Conservation (phyloP, 805 yeast species). For the Yueomyces sp. region DNA sequence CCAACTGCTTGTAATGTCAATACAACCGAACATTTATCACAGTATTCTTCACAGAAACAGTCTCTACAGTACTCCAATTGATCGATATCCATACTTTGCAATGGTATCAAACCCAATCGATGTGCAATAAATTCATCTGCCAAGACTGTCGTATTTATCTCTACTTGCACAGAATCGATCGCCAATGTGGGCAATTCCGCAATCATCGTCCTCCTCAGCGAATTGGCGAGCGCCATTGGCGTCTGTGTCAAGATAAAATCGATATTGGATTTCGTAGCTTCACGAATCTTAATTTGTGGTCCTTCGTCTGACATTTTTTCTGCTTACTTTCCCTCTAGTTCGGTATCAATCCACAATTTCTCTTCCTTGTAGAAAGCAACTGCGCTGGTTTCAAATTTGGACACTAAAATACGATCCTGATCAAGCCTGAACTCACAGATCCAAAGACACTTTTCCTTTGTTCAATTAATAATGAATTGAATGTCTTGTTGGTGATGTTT, state of each 20-base stretch:
- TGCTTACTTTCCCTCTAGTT: neutral
- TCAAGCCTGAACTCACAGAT: too few species aligned
- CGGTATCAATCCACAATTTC: neutral
- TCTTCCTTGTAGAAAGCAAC: neutral
- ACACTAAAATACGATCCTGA: too few species aligned
- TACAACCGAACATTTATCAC: conserved; percentile 88
- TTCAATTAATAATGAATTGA: too few species aligned
- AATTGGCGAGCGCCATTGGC: conserved; percentile 83
- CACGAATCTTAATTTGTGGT: conserved; percentile 81
- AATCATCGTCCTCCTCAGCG: conserved; percentile 79
- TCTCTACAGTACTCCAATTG: conserved; percentile 80
- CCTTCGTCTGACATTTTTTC: conserved; percentile 22
- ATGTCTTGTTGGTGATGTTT: too few species aligned
- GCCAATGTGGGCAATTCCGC: conserved; percentile 97
- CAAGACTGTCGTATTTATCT: conserved; percentile 80
- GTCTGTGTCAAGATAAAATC: conserved; percentile 81
- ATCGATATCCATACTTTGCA: conserved; percentile 74
- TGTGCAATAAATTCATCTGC: conserved; percentile 97
- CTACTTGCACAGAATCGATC: conserved; percentile 90
- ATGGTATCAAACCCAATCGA: conserved; percentile 83
- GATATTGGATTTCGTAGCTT: conserved; percentile 73
- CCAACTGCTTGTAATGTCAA: conserved; percentile 79
- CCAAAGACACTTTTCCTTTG: too few species aligned
- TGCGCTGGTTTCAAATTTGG: neutral
- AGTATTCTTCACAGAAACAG: conserved; percentile 96